These are phyloP conservation scores for Trebouxia sp. DNA, from an alignment of 139 green algal genomes.

Conservation along the genomic window DNA sequence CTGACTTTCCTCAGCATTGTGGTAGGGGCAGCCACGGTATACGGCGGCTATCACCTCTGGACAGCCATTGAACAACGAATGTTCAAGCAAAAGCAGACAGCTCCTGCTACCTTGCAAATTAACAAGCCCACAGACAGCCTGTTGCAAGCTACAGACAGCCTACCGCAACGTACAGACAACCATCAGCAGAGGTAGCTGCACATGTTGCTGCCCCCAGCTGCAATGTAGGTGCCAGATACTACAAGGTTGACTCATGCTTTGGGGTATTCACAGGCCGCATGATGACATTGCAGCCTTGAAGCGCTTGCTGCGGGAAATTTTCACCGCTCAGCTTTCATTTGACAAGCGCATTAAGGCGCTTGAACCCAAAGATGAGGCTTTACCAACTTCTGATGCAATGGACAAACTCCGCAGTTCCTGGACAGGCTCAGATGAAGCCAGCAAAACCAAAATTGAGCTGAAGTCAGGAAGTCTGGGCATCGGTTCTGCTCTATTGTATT, in stretches of 20 bases:
- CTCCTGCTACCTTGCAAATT: too few relatives aligned
- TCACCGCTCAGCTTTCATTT: not conserved
- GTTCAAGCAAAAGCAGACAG: not conserved
- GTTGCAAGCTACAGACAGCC: too few relatives aligned
- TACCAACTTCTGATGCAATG: not conserved
- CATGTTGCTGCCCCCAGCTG: too few relatives aligned
- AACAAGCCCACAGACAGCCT: too few relatives aligned
- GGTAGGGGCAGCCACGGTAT: not conserved
- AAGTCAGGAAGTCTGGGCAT: not conserved
- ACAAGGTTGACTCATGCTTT: too few relatives aligned
- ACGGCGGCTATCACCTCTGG: not conserved
- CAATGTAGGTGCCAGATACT: not conserved
- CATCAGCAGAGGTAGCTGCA: not conserved
- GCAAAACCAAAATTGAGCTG: constrained; percentile 3
- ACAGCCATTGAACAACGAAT: not conserved
- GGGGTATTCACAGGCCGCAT: not conserved
- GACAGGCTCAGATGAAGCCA: not conserved
- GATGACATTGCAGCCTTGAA: constrained; percentile 16
- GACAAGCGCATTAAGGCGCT: not conserved
- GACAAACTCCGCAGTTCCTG: not conserved
- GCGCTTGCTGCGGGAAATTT: not conserved
- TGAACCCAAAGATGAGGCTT: not conserved
- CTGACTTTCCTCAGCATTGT: not conserved
- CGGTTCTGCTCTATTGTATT: not conserved
- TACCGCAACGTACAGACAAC: not conserved